Evolutionary conservation across 106 monocot species (phyloP).

Genomic region (Dioscorea dumetorum): DNA sequence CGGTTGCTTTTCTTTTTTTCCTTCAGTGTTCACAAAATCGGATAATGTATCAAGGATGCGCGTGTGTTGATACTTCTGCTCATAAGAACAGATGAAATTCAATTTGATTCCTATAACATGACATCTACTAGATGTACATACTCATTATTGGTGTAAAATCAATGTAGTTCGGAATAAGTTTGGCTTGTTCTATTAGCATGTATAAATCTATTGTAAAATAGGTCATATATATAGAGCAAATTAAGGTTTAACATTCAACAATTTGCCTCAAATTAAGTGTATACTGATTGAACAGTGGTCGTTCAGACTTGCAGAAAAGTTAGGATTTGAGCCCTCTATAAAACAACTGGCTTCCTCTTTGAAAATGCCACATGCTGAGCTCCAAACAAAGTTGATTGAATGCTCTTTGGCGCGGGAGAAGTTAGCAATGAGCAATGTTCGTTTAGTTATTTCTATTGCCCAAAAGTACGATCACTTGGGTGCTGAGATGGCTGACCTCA

Average conservation of each 20-base stretch:
- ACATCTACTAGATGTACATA: too few relatives aligned
- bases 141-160: too few relatives aligned
- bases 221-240: too few relatives aligned
- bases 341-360: slow-evolving; percentile 71
- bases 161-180: too few relatives aligned
- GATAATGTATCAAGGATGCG: background rate
- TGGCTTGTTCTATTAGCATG: too few relatives aligned
- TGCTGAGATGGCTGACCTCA: slow-evolving; percentile 82
- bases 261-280: too few relatives aligned
- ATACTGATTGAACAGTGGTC: background rate
- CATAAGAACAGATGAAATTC: too few relatives aligned
- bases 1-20: background rate
- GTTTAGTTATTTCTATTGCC: slow-evolving; percentile 91
- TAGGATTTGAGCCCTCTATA: slow-evolving; percentile 75
- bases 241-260: too few relatives aligned
- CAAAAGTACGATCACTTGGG: slow-evolving; percentile 94
- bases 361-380: slow-evolving; percentile 45
- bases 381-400: slow-evolving; percentile 59
- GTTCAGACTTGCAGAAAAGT: slow-evolving; percentile 65
- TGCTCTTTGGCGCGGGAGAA: slow-evolving; percentile 88
- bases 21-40: background rate
- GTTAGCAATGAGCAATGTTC: slow-evolving; percentile 82
- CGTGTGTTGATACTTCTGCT: too few relatives aligned
- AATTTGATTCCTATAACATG: too few relatives aligned
- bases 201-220: too few relatives aligned